phyloP scores from a whole-genome alignment of 768 basidiomycete species.

The Rhodotorula paludigena region DNA sequence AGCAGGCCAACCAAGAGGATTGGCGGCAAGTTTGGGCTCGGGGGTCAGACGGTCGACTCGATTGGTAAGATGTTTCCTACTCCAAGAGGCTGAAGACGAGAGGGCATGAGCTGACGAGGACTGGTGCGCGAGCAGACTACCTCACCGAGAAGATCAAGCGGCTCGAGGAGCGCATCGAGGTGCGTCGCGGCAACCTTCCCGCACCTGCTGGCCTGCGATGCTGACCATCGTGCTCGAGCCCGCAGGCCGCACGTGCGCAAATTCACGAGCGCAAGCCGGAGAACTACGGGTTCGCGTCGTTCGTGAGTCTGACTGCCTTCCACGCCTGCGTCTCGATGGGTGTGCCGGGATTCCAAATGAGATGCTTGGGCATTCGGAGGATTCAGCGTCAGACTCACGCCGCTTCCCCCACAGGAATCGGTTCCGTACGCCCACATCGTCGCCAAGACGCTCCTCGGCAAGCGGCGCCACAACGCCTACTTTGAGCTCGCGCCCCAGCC shows the following conservation, averaged over 20 bases:
- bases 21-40: conserved; percentile 74
- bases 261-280: conserved; percentile 51
- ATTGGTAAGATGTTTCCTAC: not conserved
- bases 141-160: conserved; percentile 54
- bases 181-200: too few species aligned
- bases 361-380: too few species aligned
- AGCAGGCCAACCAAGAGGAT: conserved; percentile 74
- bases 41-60: conserved; percentile 62
- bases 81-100: not conserved
- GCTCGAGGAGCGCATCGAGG: conserved; percentile 57
- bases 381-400: too few species aligned
- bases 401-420: conserved; percentile 46
- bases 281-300: conserved; percentile 72
- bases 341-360: too few species aligned
- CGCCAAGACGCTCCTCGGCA: conserved; percentile 63
- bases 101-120: too few species aligned
- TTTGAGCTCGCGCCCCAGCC: conserved; percentile 71
- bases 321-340: too few species aligned
- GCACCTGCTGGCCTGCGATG: too few species aligned
- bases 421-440: conserved; percentile 78
- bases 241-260: conserved; percentile 53
- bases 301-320: conserved; percentile 47
- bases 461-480: conserved; percentile 66
- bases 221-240: not conserved
- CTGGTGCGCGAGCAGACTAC: conserved; percentile 57